A percentile compares a stretch with the other conserved stretches of the same genome.
phyloP scores from a whole-genome alignment of 768 basidiomycete species.

The Mrakia gelida region DNA sequence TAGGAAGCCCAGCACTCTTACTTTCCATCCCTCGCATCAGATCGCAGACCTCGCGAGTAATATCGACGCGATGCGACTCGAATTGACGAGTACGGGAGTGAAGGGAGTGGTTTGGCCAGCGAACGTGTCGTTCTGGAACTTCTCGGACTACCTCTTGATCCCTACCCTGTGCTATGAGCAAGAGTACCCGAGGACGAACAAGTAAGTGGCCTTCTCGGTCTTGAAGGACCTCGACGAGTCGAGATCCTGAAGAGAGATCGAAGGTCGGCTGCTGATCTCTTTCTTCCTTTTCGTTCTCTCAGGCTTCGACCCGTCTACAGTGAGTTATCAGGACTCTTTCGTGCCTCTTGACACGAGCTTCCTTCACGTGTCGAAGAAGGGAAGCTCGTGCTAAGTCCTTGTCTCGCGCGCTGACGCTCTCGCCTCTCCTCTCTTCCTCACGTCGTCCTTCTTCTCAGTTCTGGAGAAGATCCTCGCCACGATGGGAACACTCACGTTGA shows the following conservation, averaged over 20 bases:
- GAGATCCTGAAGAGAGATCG: not conserved
- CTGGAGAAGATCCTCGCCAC: conserved; percentile 74
- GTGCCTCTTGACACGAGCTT: too few species aligned
- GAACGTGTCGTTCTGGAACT: conserved; percentile 77
- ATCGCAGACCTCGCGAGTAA: conserved; percentile 69
- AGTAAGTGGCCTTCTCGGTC: conserved; percentile 49
- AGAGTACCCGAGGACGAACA: conserved; percentile 86
- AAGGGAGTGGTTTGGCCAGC: conserved; percentile 69
- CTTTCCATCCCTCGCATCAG: conserved; percentile 60
- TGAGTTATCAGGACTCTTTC: too few species aligned
- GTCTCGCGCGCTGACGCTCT: too few species aligned
- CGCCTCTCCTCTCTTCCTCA: too few species aligned
- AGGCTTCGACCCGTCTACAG: conserved; percentile 61
- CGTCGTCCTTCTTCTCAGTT: conserved; percentile 39
- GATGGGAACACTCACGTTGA: conserved; percentile 91
- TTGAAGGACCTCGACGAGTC: too few species aligned
- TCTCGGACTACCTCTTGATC: conserved; percentile 75
- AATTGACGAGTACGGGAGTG: conserved; percentile 65
- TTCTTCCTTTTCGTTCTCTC: not conserved
- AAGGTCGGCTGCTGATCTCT: not conserved
- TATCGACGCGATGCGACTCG: conserved; percentile 68
- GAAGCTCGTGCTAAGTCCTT: too few species aligned
- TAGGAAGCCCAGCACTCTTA: conserved; percentile 44
- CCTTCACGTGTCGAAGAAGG: too few species aligned
- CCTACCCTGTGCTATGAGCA: conserved; percentile 94